phyloP scores from a whole-genome alignment of 176 grass and related monocot genomes.

The Hordeum marinum region DNA sequence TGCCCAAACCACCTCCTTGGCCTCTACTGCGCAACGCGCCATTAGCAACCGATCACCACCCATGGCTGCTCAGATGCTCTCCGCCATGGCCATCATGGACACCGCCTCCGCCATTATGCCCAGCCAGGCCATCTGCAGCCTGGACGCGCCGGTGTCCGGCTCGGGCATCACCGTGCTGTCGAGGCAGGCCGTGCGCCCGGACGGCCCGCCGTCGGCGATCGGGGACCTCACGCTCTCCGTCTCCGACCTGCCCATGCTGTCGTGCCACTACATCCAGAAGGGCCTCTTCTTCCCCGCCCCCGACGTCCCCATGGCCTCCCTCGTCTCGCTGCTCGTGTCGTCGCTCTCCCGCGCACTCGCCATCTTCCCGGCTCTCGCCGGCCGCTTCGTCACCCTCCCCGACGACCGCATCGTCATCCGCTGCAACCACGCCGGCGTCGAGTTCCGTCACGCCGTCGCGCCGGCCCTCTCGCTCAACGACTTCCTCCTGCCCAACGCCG shows the following conservation, averaged over 20 bases:
- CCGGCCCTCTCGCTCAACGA: slow-evolving; percentile 35
- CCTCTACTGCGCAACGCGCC: not conserved
- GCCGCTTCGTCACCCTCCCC: slow-evolving; percentile 65
- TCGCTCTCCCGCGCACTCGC: slow-evolving; percentile 63
- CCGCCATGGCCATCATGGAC: slow-evolving; percentile 40
- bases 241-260: slow-evolving; percentile 97
- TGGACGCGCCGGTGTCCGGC: slow-evolving; percentile 35
- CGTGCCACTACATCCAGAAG: slow-evolving; percentile 99
- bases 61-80: slow-evolving; percentile 61
- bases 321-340: slow-evolving; percentile 55
- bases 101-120: slow-evolving; percentile 40
- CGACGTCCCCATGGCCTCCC: slow-evolving; percentile 43
- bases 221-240: slow-evolving; percentile 74
- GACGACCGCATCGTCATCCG: slow-evolving; percentile 63
- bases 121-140: slow-evolving; percentile 18
- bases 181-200: slow-evolving; percentile 54
- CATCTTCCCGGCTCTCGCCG: slow-evolving; percentile 58
- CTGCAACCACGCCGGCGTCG: slow-evolving; percentile 77
- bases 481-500: slow-evolving; percentile 53
- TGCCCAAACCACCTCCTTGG: slow-evolving; percentile 36
- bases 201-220: slow-evolving; percentile 32
- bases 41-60: not conserved
- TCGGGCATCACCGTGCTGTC: slow-evolving; percentile 54
- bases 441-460: slow-evolving; percentile 62
- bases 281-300: slow-evolving; percentile 80